Evolutionary conservation across 208 protist genomes (phyloP), one percentile per base, ranked within the genome.

Genomic region (Trypanosoma vivax): DNA sequence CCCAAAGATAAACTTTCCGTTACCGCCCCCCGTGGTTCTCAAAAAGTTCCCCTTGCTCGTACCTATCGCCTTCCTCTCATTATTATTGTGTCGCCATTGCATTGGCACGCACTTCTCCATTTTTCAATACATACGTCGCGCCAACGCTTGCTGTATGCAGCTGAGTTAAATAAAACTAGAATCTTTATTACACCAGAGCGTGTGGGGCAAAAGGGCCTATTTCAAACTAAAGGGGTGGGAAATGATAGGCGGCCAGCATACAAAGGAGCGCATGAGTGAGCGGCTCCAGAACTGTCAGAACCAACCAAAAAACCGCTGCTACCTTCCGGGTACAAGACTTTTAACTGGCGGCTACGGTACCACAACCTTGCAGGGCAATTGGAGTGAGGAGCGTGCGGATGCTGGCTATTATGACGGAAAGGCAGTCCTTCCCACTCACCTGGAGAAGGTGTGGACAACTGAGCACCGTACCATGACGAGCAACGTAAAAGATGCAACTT

Each of bases 241-340:
- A 42, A 94, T 94, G 87, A 78, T 94, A 39, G 87, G 87, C 21
- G 83, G 85, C 0, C 83, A 95, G 51, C 86, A 92, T 73, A 85
- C 80, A 39, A 89, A 91, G 52, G 85, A 95, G 60, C 83, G 89
- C 41, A 74, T 90, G 38, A 94, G 86, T 55, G 89, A 95, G 74
- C 70, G 83, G 5, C 50, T 92, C 25, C 52, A 56, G 27, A 18
- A 47, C 2, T 73, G 69, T 25, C 82, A 92, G 49, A 95, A 92
- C 55, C 89, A 93, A 50, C 86, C 85, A 3, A 74, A 76, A 51
- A 88, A 93, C 60, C 78, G 85, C 24, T 86, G 89, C 42, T 92
- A 94, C 67, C 65, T 92, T 7, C 75, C 72, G 4, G 89, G 85
- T 30, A 95, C 89, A 19, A 70, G 84, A 35, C 54, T 78, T 14